Evolutionary conservation across 192 early-diverging fungal species (phyloP).

Genomic region (Umbelopsis vinacea): DNA sequence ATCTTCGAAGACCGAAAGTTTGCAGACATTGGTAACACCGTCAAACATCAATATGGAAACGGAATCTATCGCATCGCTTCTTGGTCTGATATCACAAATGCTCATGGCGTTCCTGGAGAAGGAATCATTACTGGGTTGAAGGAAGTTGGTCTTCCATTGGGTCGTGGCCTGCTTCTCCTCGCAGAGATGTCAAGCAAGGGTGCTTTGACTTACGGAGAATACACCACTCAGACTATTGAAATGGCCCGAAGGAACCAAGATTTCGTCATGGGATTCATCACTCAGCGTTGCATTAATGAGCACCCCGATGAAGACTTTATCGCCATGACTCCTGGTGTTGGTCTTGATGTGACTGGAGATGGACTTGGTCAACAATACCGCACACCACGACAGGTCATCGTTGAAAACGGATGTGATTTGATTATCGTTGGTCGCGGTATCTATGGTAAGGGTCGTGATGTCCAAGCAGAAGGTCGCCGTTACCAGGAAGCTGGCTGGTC

Average conservation of each 20-base stretch:
- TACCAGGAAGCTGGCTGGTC: slow-evolving; percentile 96
- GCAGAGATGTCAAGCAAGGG: slow-evolving; percentile 98
- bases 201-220: slow-evolving; percentile 80
- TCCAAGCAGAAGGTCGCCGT: slow-evolving; percentile 72
- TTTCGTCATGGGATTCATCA: slow-evolving; percentile 97
- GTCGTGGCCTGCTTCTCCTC: slow-evolving; percentile 83
- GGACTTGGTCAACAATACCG: slow-evolving; percentile 95
- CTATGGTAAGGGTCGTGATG: slow-evolving; percentile 82
- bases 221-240: slow-evolving; percentile 83
- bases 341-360: slow-evolving; percentile 81
- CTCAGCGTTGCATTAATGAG: slow-evolving; percentile 66
- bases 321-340: slow-evolving; percentile 95
- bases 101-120: slow-evolving; percentile 92
- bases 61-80: slow-evolving; percentile 92
- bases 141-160: slow-evolving; percentile 82
- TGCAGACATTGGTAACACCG: slow-evolving; percentile 98
- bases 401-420: slow-evolving; percentile 86
- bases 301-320: slow-evolving; percentile 82
- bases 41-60: slow-evolving; percentile 90
- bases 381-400: slow-evolving; percentile 86
- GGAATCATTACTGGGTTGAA: slow-evolving; percentile 93
- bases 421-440: slow-evolving; percentile 99
- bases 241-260: slow-evolving; percentile 87
- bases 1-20: slow-evolving; percentile 99
- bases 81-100: slow-evolving; percentile 97